phyloP scores from a whole-genome alignment of 805 yeast species.

The Tetrapisispora namnaoensis region DNA sequence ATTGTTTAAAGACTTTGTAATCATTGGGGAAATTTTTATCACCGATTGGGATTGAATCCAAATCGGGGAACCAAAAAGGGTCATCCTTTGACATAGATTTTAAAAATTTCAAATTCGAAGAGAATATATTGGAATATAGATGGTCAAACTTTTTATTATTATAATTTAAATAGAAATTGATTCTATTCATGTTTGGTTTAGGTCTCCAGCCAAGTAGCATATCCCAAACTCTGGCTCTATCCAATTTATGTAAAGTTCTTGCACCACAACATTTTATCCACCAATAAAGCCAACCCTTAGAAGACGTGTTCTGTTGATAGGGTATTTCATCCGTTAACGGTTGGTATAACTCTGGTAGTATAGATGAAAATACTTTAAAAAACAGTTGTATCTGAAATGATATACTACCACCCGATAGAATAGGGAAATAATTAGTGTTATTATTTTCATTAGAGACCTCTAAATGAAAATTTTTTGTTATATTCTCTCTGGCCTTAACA shows the following conservation, averaged over 20 bases:
- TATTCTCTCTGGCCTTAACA: conserved; percentile 16
- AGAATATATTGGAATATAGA: conserved; percentile 10
- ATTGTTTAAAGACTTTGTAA: conserved; percentile 22
- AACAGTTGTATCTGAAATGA: conserved; percentile 30
- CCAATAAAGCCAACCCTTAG: conserved; percentile 81
- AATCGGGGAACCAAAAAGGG: conserved; percentile 32
- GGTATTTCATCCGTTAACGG: conserved; percentile 76
- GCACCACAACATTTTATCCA: conserved; percentile 91
- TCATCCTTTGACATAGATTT: conserved; percentile 16
- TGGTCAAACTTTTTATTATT: conserved; percentile 26
- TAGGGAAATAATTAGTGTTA: conserved; percentile 22
- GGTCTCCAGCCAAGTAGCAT: conserved; percentile 68
- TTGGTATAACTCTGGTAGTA: conserved; percentile 66
- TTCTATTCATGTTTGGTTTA: conserved; percentile 23
- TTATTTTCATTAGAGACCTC: conserved; percentile 2
- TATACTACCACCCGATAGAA: conserved; percentile 28
- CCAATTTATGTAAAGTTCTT: conserved; percentile 69
- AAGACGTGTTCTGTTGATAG: conserved; percentile 38
- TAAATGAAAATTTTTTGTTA: not conserved
- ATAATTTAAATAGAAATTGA: conserved; percentile 29
- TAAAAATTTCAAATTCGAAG: conserved; percentile 1
- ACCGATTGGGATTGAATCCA: conserved; percentile 22
- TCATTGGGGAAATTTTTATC: conserved; percentile 19
- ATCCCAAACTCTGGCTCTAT: conserved; percentile 89
- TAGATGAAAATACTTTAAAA: conserved; percentile 51